Percentiles rank a stretch among this genome's conserved stretches.
phyloP scores from a whole-genome alignment of 805 yeast genomes.

The Vanderwaltozyma yarrowii region DNA sequence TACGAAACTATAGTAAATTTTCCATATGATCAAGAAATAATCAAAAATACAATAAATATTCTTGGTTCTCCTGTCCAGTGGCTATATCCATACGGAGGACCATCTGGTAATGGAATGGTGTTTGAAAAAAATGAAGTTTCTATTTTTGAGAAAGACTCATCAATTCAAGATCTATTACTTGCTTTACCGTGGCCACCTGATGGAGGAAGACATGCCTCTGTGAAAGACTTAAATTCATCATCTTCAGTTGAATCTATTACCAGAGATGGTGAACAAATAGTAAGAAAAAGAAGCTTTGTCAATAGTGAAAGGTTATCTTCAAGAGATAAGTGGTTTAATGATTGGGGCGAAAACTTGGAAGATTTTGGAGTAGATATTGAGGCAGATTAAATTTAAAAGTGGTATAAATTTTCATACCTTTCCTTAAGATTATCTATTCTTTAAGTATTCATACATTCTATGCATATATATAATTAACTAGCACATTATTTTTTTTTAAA shows the following conservation, averaged over 20 bases:
- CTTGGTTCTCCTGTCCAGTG: slow-evolving; percentile 58
- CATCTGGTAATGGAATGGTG: slow-evolving; percentile 48
- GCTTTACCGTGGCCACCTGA: slow-evolving; percentile 92
- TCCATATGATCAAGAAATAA: slow-evolving; percentile 70
- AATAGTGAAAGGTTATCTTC: slow-evolving; percentile 31
- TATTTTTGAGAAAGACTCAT: slow-evolving; percentile 22
- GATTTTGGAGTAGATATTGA: slow-evolving; percentile 85
- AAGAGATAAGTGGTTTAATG: slow-evolving; percentile 56
- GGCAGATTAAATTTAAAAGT: slow-evolving; percentile 41
- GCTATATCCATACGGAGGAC: slow-evolving; percentile 62
- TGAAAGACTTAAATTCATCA: background rate
- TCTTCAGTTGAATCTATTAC: slow-evolving; percentile 9
- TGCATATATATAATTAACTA: background rate
- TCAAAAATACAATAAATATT: slow-evolving; percentile 40
- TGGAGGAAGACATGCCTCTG: slow-evolving; percentile 37
- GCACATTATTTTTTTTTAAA: background rate
- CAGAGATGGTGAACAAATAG: slow-evolving; percentile 26
- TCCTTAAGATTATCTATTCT: too few relatives aligned
- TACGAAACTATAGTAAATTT: slow-evolving; percentile 57
- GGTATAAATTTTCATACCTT: too few relatives aligned
- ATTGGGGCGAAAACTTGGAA: slow-evolving; percentile 69
- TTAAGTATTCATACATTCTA: too few relatives aligned
- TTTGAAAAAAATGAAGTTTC: slow-evolving; percentile 47
- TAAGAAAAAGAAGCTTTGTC: slow-evolving; percentile 16
- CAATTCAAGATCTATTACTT: slow-evolving; percentile 43